phyloP scores from a whole-genome alignment of 164 flowering plant genomes.

The Buxus sempervirens region DNA sequence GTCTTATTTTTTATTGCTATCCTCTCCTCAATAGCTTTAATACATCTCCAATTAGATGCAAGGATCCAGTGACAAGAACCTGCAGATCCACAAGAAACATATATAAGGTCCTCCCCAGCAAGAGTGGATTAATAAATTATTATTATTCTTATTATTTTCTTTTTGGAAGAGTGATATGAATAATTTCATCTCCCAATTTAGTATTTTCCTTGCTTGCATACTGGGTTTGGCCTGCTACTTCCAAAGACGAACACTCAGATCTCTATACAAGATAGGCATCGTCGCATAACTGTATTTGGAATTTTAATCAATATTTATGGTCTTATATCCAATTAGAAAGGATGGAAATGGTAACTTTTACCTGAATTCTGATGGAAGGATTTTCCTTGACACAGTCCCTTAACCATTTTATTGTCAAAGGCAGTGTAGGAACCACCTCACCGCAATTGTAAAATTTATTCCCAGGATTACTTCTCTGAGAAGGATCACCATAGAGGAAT shows the following conservation, averaged over 20 bases:
- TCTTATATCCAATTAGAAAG: too few relatives aligned
- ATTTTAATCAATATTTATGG: too few relatives aligned
- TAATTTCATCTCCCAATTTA: too few relatives aligned
- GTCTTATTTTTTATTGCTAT: conserved; percentile 1
- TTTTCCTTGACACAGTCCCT: conserved; percentile 60
- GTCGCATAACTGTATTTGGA: too few relatives aligned
- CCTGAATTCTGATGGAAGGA: conserved; percentile 70
- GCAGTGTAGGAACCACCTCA: conserved; percentile 70
- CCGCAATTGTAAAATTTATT: conserved; percentile 35
- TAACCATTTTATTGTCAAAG: conserved; percentile 69
- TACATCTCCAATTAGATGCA: conserved; percentile 87
- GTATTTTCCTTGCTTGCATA: too few relatives aligned
- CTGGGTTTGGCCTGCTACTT: too few relatives aligned
- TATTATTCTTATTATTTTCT: too few relatives aligned
- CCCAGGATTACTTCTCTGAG: conserved; percentile 31
- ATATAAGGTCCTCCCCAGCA: too few relatives aligned
- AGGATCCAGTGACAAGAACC: conserved; percentile 88
- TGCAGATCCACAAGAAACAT: conserved; percentile 20
- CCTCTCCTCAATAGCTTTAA: conserved; percentile 61
- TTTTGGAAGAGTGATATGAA: too few relatives aligned
- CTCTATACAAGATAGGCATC: too few relatives aligned
- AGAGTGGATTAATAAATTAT: too few relatives aligned
- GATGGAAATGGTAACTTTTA: conserved; percentile 17
- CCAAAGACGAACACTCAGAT: too few relatives aligned
- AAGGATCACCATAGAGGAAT: conserved; percentile 37